Evolutionary conservation across 345 rosid genomes (phyloP), one percentile per base, ranked within the genome.

Genomic region (Sisymbrium altissimum): DNA sequence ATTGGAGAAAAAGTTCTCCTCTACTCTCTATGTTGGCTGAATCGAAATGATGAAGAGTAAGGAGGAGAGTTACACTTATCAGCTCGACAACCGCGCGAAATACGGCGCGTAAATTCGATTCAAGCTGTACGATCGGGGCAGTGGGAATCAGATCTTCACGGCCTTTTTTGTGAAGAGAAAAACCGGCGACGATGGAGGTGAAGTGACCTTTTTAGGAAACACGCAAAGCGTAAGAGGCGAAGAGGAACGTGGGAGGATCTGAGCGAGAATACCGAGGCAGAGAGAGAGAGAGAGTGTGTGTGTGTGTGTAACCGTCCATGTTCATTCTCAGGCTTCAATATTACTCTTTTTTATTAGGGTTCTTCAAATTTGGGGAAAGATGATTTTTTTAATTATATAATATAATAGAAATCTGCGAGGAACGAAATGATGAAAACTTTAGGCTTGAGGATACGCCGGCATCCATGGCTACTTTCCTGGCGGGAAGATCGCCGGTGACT

Each of bases 171-270:
- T 0, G 74, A 60, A 53, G 70, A 69, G 74, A 7, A 21, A 52
- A 61, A 53, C 74, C 79, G 74, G 76, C 62, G 67, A 40, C 19
- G 55, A 73, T 1, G 77, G 35, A 66, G 66, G 73, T 70, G 66
- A 64, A 19, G 29, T 40, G 53, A 71, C 18, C 78, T 80, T 83
- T 83, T 85, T 77, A 53, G 59, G 74, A 18, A 44, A 65, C 82
- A 88, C 87, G 89, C 86, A 85, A 90, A 81, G 85, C 75, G 81
- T 63, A 75, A 76, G 65, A 57, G 33, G 21, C 27, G 63, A 73
- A 7, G 54, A 71, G 38, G 55, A 73, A 76, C 76, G 68, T 62
- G 61, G 72, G 62, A 64, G 49, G 75, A 77, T 64, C 80, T 46
- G 25, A 71, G 68, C 68, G 81, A 77, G 57, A 58, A 15, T 71